A percentile compares a stretch with the other conserved stretches of the same genome.
phyloP scores from a whole-genome alignment of 331 rosid genomes.

The Cydonia oblonga region DNA sequence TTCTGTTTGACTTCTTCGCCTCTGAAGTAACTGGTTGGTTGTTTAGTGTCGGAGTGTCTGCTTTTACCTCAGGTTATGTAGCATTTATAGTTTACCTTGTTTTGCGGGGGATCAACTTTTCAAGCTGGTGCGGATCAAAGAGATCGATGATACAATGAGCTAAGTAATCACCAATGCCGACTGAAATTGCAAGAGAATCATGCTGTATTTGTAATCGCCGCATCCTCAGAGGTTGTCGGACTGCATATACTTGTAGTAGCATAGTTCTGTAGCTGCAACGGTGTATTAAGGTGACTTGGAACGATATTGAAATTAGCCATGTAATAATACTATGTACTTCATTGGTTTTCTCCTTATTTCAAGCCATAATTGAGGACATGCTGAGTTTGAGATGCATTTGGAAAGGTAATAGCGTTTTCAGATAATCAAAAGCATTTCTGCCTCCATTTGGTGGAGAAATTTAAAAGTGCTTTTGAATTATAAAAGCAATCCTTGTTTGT shows the following conservation, averaged over 20 bases:
- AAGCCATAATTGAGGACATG: too few relatives aligned
- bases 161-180: conserved; percentile 21
- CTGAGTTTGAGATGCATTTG: too few relatives aligned
- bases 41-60: conserved; percentile 20
- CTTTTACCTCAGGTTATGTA: conserved; percentile 50
- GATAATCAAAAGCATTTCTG: too few relatives aligned
- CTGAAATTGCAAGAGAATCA: background rate
- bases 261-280: background rate
- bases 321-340: background rate
- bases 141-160: conserved; percentile 16
- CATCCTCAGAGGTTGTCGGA: conserved; percentile 2
- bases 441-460: too few relatives aligned
- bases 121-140: conserved; percentile 40
- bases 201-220: conserved; percentile 2
- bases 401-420: too few relatives aligned
- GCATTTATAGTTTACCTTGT: conserved; percentile 71
- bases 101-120: conserved; percentile 24
- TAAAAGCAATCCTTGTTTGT: too few relatives aligned
- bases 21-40: conserved; percentile 53
- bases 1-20: conserved; percentile 68
- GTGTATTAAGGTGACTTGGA: background rate
- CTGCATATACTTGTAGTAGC: background rate
- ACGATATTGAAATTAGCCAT: background rate
- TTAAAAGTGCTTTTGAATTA: too few relatives aligned
- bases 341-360: background rate